Evolutionary conservation across 192 early-diverging fungal species (phyloP), one percentile per base, ranked within the genome.

Genomic region (Allomyces macrogynus): DNA sequence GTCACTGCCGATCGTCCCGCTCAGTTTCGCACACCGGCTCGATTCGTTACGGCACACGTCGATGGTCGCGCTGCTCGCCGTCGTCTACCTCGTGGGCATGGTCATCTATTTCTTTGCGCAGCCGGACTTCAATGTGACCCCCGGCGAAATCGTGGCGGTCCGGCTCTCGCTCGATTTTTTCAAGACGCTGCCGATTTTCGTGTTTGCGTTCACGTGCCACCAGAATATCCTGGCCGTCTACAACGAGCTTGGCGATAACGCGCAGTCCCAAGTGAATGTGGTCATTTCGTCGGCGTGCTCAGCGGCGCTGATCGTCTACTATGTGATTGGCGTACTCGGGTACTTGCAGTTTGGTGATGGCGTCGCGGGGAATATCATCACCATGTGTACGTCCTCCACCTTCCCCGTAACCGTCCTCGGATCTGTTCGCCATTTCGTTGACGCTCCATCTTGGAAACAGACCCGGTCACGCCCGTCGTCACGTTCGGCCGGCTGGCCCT

Each of bases 141-240:
- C 72, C 32, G 85, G 82, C 23, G 75, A 82, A 16, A 75, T 90
- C 64, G 77, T 80, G 44, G 42, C 78, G 12, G 70, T 89, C 27
- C 73, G 76, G 25, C 73, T 86, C 72, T 81, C 75, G 16, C 75
- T 72, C 40, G 75, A 78, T 43, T 81, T 89, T 73, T 83, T 90
- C 75, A 78, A 82, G 23, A 80, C 81, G 23, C 71, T 97, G 57
- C 96, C 96, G 1, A 89, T 99, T 27, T 99, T 99, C 81, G 89
- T 99, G 22, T 99, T 99, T 82, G 92, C 92, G 10, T 99, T 95
- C 67, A 99, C 96, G 23, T 99, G 67, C 70, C 26, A 43, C n/a
- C 60, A 24, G n/a, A 70, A 90, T 84, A 90, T 97, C 61, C 95
- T 99, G 67, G 76, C 90, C 9, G 89, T 97, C 4, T 89, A 96